Percentiles rank a stretch among this genome's conserved stretches.
Evolutionary conservation across 2,329 filamentous ascomycete species (phyloP).

Genomic region (Colletotrichum aenigma): DNA sequence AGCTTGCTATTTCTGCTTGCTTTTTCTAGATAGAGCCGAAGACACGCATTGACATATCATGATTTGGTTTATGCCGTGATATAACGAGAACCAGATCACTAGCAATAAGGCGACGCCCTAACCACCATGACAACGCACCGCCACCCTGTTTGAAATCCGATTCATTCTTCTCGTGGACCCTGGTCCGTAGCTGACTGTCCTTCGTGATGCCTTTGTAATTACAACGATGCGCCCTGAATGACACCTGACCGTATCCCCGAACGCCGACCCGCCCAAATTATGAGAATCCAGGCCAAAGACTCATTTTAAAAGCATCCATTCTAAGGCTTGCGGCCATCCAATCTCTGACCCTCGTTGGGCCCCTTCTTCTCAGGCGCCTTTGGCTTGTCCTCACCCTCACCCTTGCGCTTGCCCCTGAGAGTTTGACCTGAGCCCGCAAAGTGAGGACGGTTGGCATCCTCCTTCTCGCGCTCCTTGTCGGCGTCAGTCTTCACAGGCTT

Average conservation of each 20-base stretch:
- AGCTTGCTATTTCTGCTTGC: background rate
- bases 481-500: constrained; percentile 84
- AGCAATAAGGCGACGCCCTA: background rate
- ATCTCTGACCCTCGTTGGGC: constrained; percentile 44
- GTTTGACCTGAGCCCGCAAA: constrained; percentile 89
- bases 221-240: constrained; percentile 11
- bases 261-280: constrained; percentile 6
- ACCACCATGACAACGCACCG: background rate
- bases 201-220: constrained; percentile 1
- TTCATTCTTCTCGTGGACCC: constrained; percentile 1
- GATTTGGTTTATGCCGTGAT: background rate
- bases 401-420: constrained; percentile 77
- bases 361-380: constrained; percentile 53
- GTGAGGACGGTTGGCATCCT: constrained; percentile 68
- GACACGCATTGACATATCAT: background rate
- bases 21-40: background rate
- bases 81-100: background rate
- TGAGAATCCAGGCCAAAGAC: background rate
- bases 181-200: background rate
- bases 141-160: background rate
- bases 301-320: background rate
- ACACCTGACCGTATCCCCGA: constrained; percentile 3
- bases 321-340: constrained; percentile 44
- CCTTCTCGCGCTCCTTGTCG: constrained; percentile 70
- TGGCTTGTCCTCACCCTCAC: constrained; percentile 51